phyloP scores from a whole-genome alignment of 495 filamentous ascomycete species.

The Tuber brumale region DNA sequence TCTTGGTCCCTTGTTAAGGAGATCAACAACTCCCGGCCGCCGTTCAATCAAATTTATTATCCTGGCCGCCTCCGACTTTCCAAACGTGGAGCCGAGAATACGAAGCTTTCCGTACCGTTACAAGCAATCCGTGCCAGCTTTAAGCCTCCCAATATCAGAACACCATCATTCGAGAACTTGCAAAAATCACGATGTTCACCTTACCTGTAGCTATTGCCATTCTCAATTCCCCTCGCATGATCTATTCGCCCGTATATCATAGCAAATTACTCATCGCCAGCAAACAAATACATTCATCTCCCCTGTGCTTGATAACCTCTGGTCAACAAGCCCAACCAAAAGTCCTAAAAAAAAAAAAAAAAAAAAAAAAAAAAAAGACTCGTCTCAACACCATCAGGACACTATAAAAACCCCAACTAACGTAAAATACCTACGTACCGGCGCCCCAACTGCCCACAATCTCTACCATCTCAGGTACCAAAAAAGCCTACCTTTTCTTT shows the following conservation, averaged over 20 bases:
- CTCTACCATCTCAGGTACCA: constrained; percentile 1
- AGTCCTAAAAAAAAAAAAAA: background rate
- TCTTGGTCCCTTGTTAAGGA: background rate
- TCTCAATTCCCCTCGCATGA: background rate
- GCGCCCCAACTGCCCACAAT: background rate
- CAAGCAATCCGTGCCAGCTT: background rate
- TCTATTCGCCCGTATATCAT: background rate
- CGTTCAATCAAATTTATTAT: background rate
- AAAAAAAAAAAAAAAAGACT: no score
- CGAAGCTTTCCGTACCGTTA: background rate
- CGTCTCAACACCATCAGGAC: background rate
- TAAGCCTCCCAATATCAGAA: background rate
- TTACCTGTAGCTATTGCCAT: background rate
- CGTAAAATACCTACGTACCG: background rate
- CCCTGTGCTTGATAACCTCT: background rate
- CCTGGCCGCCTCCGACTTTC: background rate
- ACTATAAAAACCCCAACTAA: background rate
- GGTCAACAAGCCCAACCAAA: background rate
- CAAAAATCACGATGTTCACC: background rate
- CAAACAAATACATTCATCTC: background rate
- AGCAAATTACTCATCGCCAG: background rate
- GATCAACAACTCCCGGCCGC: background rate
- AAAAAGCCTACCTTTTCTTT: background rate
- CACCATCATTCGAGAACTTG: background rate
- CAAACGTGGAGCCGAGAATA: background rate